Evolutionary conservation across 768 basidiomycete genomes (phyloP).

Genomic region (Mrakia frigida): DNA sequence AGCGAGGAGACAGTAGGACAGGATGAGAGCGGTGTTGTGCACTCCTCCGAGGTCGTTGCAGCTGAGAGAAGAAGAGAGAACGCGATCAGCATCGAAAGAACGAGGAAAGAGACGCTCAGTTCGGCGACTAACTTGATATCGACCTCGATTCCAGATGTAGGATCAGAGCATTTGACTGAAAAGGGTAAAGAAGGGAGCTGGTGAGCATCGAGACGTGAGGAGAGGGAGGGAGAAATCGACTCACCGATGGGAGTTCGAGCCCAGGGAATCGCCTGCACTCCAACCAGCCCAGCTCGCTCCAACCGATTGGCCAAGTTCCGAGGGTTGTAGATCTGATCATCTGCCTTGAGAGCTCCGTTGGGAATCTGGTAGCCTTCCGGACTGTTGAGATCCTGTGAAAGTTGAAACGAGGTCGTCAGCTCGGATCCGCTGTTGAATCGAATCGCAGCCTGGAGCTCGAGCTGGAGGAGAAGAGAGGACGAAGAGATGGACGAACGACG

Average conservation of each 20-base stretch:
- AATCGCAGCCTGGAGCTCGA: neutral
- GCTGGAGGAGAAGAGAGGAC: neutral
- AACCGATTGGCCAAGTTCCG: constrained; percentile 16
- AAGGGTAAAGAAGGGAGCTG: neutral
- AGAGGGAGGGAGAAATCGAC: neutral
- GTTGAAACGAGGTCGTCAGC: neutral
- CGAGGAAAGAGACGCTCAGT: neutral
- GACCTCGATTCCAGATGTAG: constrained; percentile 18
- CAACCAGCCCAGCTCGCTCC: neutral
- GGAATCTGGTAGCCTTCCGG: constrained; percentile 16
- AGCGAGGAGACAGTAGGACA: constrained; percentile 25
- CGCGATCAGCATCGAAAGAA: neutral
- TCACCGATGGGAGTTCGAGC: constrained; percentile 23
- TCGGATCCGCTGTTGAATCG: neutral
- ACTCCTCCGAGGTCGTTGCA: constrained; percentile 27
- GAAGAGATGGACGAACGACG: constrained; percentile 10
- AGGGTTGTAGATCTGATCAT: constrained; percentile 25
- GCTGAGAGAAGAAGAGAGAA: neutral
- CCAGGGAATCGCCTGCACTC: constrained; percentile 14
- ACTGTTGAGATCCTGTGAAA: constrained; percentile 16
- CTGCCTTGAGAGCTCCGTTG: neutral
- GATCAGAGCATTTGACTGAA: constrained; percentile 25
- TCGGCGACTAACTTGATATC: constrained; percentile 23
- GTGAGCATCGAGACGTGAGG: neutral
- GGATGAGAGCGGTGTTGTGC: constrained; percentile 26